Evolutionary conservation across 2,329 filamentous ascomycete species (phyloP), one percentile per base, ranked within the genome.

Genomic region (Purpureocillium takamizusanense): DNA sequence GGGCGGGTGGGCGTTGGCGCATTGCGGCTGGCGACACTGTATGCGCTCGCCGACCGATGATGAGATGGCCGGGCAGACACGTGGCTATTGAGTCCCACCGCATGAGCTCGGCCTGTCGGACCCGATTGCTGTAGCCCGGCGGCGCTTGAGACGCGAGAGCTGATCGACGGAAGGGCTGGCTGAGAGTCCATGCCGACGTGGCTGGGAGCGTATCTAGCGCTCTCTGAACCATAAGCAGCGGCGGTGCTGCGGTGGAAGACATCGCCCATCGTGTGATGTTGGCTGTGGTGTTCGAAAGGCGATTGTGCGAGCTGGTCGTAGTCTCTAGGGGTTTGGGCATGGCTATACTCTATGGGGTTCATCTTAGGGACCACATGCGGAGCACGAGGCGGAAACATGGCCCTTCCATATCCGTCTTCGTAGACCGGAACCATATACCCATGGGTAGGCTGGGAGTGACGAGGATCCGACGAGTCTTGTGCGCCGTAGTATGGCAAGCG

Each of bases 121-220:
- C 11, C 29, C 10, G 35, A 31, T 6, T 31, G 35, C 14, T 36
- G 28, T 12, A 29, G 16, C 15, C 13, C 11, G 10, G 29, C 15
- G 15, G 15, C 15, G 14, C 23, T 29, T 12, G 46, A 35, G 18
- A 52, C 42, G n/a, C 51, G 52, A 9, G 45, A 32, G 17, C 42
- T 41, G 38, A 54, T 51, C 2, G 52, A 49, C 3, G 52, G 52
- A n/a, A 54, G 40, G 4, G 44, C 48, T n/a, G 42, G 33, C 11
- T 39, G 45, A n/a, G 38, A 25, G 4, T 40, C 36, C 18, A 28
- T 13, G 27, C 29, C 39, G 15, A 18, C 35, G 37, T 36, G 42
- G 17, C 35, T 18, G 23, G 13, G 35, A 23, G 12, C 9, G 15
- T 16, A 21, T 11, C 31, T 25, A 31, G 27, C 28, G 6, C 11